Base-by-base conservation (phyloP, 75 land plant species). In the Picea glauca region DNA sequence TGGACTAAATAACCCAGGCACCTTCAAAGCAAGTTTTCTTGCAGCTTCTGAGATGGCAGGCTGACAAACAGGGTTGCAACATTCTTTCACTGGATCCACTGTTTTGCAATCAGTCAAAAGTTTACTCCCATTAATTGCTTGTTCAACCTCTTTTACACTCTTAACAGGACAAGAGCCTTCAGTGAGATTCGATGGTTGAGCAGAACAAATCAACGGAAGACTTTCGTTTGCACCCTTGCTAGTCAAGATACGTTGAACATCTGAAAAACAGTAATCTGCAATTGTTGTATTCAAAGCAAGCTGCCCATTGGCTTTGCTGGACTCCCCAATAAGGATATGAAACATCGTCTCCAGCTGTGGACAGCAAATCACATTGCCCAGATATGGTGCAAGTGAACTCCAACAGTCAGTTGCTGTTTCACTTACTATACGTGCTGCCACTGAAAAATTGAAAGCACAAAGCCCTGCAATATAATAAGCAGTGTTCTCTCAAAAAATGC, bases 341-440 rank as follows among this genome's bases (percentile, higher is more conserved):
- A 94, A 74, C 33, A 88, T 85, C 13, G 93, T 87, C 46, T 91
- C 81, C 46, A 92, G 68, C 78, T 96, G 99, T 0, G 99, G 99
- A 79, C 99, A 96, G 79, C 99, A 96, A 58, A 96, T 87, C 17
- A 94, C 95, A 81, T 91, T 89, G 30, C 98, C 95, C 60, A 96
- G 83, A 72, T 83, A 87, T 43, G 87, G 85, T 1, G 99, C 99
- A 80, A 96, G 84, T 13, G 83, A 78, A 14, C 87, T 78, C 77
- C 79, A 85, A 72, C 99, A 96, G 83, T 96, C 99, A 76, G 74
- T 82, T 65, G 99, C 87, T 35, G 99, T 94, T 66, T 74, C 77
- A 54, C 77, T 83, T 68, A 91, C 62, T 78, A 91, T 56, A 57
- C 46, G 74, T 21, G 81, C 84, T 50, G 80, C 80, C 6, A 89